A percentile compares a stretch with the other conserved stretches of the same genome.
Evolutionary conservation across 768 basidiomycete genomes (phyloP).

Genomic region (Amanita subjunquillea): DNA sequence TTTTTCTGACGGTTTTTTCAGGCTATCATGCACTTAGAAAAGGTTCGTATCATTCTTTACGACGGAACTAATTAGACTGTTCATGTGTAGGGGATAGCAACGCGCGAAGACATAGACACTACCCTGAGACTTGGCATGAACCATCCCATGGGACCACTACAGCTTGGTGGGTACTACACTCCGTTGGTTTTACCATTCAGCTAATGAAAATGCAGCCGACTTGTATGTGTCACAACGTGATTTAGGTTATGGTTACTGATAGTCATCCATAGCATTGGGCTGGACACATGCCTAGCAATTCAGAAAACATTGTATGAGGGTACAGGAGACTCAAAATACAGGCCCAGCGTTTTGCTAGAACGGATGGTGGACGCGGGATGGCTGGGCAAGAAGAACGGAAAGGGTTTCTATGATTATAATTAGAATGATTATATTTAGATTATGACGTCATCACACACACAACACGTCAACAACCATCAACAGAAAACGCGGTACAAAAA

Average conservation of each 20-base stretch:
- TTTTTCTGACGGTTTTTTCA: conserved; percentile 15
- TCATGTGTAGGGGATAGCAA: conserved; percentile 67
- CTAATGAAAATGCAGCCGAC: conserved; percentile 28
- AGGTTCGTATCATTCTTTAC: conserved; percentile 31
- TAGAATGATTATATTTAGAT: conserved; percentile 49
- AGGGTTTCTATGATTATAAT: conserved; percentile 88
- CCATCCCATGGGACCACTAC: conserved; percentile 90
- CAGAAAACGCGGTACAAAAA: neutral
- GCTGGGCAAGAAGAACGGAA: conserved; percentile 87
- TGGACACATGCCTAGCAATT: conserved; percentile 93
- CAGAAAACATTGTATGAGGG: conserved; percentile 84
- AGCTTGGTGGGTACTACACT: conserved; percentile 48
- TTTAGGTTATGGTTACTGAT: conserved; percentile 3
- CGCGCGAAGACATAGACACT: conserved; percentile 90
- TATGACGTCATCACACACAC: neutral
- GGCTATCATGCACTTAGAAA: conserved; percentile 92
- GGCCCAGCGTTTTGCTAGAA: conserved; percentile 81
- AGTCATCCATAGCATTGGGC: conserved; percentile 64
- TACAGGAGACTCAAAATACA: conserved; percentile 91
- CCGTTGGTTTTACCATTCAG: neutral
- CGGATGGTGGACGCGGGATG: conserved; percentile 96
- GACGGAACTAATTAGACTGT: neutral
- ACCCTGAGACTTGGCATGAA: conserved; percentile 91
- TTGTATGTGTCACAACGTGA: conserved; percentile 25
- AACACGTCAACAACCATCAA: neutral